Evolutionary conservation across 2,329 filamentous ascomycete species (phyloP).

Genomic region (Microcyclosporella mali): DNA sequence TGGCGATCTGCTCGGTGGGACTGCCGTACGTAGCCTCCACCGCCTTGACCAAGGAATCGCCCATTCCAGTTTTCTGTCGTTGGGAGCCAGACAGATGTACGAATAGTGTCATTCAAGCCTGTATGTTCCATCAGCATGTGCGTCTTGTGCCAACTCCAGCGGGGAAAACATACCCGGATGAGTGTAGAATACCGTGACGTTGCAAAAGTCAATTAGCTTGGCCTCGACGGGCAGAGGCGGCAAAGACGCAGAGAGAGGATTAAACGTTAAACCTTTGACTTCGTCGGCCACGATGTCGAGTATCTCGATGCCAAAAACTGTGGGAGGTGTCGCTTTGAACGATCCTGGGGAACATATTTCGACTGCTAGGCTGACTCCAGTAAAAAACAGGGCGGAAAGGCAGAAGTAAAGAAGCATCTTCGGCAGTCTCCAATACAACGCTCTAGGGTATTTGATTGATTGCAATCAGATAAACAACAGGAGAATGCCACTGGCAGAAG

Average conservation of each 20-base stretch:
- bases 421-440: too few species aligned
- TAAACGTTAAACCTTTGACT: constrained; percentile 7
- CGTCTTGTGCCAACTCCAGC: constrained; percentile 11
- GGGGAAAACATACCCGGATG: constrained; percentile 29
- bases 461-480: background rate
- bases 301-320: constrained; percentile 4
- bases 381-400: background rate
- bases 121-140: too few species aligned
- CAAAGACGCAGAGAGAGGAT: constrained; percentile 1
- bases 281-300: constrained; percentile 4
- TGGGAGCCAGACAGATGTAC: constrained; percentile 31
- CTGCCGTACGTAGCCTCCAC: constrained; percentile 30
- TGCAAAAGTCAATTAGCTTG: constrained; percentile 27
- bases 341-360: background rate
- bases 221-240: constrained; percentile 2
- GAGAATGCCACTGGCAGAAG: background rate
- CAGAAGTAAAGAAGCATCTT: background rate
- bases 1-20: background rate
- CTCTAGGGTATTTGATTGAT: background rate
- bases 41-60: constrained; percentile 36
- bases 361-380: background rate
- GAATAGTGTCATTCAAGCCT: constrained; percentile 27
- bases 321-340: constrained; percentile 3
- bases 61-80: constrained; percentile 27
- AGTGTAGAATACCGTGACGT: constrained; percentile 33